phyloP scores from a whole-genome alignment of 495 filamentous ascomycete genomes.

The Penicillium simplicissimum region DNA sequence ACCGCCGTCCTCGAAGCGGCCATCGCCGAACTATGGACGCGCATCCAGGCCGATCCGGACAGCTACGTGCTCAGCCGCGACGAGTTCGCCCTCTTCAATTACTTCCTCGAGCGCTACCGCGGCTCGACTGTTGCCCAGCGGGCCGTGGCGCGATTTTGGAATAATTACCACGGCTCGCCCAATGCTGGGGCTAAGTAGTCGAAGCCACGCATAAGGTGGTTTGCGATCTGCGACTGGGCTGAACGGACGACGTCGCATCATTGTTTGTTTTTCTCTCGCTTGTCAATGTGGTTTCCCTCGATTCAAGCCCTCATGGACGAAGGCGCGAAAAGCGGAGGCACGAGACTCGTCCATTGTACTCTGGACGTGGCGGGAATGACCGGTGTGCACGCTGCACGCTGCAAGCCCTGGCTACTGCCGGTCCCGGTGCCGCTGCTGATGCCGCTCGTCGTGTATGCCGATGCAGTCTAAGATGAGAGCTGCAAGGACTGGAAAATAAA shows the following conservation, averaged over 20 bases:
- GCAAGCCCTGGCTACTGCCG: slow-evolving; percentile 4
- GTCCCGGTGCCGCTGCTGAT: background rate
- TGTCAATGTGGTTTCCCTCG: background rate
- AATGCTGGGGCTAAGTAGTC: slow-evolving; percentile 27
- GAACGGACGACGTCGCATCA: background rate
- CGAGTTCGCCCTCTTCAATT: slow-evolving; percentile 80
- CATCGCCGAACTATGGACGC: slow-evolving; percentile 60
- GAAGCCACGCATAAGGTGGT: background rate
- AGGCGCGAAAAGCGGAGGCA: background rate
- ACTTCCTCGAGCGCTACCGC: slow-evolving; percentile 61
- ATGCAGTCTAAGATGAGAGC: background rate
- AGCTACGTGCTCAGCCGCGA: slow-evolving; percentile 65
- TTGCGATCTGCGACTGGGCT: slow-evolving; percentile 2
- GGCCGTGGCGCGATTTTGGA: slow-evolving; percentile 52
- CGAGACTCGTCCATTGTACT: background rate
- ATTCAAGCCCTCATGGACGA: background rate
- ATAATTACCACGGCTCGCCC: slow-evolving; percentile 38
- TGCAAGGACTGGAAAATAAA: background rate
- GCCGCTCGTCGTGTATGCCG: slow-evolving; percentile 3
- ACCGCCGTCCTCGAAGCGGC: slow-evolving; percentile 55
- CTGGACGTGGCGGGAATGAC: background rate
- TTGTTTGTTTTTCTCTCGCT: background rate
- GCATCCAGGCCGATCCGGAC: slow-evolving; percentile 57
- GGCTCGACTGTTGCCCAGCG: slow-evolving; percentile 41
- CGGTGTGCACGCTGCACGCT: slow-evolving; percentile 4